phyloP scores from a whole-genome alignment of 192 early-diverging fungal species.

The Rhizoclosmatium sp. region DNA sequence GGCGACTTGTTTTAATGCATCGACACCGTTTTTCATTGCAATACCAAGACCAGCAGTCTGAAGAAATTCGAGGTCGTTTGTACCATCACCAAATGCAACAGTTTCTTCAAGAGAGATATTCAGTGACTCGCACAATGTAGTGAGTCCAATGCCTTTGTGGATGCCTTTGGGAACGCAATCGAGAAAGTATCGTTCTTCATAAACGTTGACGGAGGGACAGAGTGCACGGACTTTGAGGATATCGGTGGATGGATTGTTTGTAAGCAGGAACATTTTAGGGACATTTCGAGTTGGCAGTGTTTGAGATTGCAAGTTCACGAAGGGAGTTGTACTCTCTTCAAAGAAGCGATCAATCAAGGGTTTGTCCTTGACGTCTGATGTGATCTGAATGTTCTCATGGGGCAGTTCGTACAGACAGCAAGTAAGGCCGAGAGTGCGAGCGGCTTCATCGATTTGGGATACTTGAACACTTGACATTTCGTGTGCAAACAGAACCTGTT shows the following conservation, averaged over 20 bases:
- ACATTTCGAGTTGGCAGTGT: not conserved
- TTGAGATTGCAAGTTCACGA: not conserved
- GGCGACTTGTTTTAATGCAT: not conserved
- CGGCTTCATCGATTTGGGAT: not conserved
- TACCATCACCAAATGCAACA: not conserved
- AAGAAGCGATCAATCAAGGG: not conserved
- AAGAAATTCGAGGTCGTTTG: slow-evolving; percentile 5
- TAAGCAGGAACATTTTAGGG: too few relatives aligned
- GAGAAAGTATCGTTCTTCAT: not conserved
- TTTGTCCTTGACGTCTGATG: not conserved
- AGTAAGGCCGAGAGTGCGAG: not conserved
- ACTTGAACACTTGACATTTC: slow-evolving; percentile 3
- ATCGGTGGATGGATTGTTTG: too few relatives aligned
- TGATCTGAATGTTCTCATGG: not conserved
- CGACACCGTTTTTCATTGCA: slow-evolving; percentile 3
- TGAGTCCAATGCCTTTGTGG: not conserved
- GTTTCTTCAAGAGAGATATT: not conserved
- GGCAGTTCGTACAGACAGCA: not conserved
- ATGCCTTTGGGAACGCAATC: not conserved
- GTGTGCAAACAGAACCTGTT: not conserved
- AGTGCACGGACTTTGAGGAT: too few relatives aligned
- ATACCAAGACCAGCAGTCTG: slow-evolving; percentile 10
- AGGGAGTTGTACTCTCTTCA: not conserved
- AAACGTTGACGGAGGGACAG: too few relatives aligned
- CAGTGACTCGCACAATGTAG: not conserved